Conservation (phyloP, 768 basidiomycete genomes). For the Phanerochaete carnosa region DNA sequence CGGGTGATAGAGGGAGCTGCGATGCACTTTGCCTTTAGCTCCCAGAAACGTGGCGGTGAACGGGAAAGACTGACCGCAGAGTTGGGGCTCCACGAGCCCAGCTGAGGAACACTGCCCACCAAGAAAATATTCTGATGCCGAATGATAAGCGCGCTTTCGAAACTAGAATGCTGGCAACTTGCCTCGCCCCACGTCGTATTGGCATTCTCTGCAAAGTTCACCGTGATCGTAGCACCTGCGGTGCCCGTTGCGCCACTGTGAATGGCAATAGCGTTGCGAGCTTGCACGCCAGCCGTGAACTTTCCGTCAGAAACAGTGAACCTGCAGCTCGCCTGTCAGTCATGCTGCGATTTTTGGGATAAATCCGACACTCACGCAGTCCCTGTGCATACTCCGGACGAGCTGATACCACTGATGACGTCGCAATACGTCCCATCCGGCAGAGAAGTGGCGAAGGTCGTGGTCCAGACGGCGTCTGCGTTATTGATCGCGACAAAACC, state of each 20-base stretch:
- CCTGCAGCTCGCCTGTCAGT: constrained; percentile 24
- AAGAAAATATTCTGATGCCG: constrained; percentile 67
- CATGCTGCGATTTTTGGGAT: constrained; percentile 9
- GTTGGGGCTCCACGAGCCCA: constrained; percentile 49
- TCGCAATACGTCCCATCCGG: constrained; percentile 63
- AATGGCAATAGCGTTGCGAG: constrained; percentile 53
- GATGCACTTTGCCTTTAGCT: not conserved
- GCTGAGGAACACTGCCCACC: constrained; percentile 51
- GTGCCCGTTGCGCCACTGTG: constrained; percentile 39
- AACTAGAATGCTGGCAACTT: too few species aligned
- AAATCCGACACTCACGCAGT: constrained; percentile 48
- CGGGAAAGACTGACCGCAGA: constrained; percentile 38
- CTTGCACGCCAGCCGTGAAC: constrained; percentile 47
- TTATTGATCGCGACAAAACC: constrained; percentile 73
- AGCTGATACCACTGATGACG: constrained; percentile 48
- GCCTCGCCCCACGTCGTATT: constrained; percentile 59
- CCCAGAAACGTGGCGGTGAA: not conserved
- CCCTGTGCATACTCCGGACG: constrained; percentile 46
- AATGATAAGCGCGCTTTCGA: too few species aligned
- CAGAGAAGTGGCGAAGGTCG: constrained; percentile 55
- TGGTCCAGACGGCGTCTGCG: constrained; percentile 49
- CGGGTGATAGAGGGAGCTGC: constrained; percentile 50
- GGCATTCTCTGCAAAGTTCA: constrained; percentile 52
- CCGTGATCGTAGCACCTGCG: constrained; percentile 29
- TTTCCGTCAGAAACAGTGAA: constrained; percentile 46